Conservation (phyloP, 371 early-diverging fungal genomes). For the Capillidium rhysosporum region DNA sequence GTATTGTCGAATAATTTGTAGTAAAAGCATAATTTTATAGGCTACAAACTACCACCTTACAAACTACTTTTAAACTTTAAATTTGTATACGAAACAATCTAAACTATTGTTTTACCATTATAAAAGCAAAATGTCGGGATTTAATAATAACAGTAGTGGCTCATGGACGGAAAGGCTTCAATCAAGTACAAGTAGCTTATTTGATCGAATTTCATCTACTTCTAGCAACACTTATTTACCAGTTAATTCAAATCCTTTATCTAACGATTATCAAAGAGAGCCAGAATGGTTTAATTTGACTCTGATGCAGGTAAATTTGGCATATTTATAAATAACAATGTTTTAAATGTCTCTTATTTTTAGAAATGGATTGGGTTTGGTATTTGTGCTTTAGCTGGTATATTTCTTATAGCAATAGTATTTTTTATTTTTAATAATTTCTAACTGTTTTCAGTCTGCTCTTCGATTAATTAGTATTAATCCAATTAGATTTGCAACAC, state of each 20-base stretch:
- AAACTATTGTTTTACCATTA: not conserved
- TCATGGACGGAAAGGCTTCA: not conserved
- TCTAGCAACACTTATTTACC: not conserved
- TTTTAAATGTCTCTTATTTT: not conserved
- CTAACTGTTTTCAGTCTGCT: not conserved
- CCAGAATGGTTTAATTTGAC: constrained; percentile 1
- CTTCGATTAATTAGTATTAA: not conserved
- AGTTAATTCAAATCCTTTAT: not conserved
- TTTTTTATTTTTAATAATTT: not conserved
- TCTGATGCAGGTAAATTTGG: not conserved
- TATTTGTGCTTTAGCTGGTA: not conserved
- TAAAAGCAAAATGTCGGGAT: too few species aligned
- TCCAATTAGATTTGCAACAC: not conserved
- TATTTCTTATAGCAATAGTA: not conserved
- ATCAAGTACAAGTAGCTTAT: not conserved
- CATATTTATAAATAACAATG: not conserved
- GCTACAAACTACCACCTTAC: not conserved
- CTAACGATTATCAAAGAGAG: not conserved
- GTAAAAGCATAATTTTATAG: too few species aligned
- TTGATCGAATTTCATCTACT: not conserved
- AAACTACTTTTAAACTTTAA: too few species aligned
- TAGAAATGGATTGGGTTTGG: not conserved
- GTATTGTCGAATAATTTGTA: too few species aligned
- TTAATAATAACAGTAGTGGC: not conserved
- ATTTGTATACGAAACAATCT: too few species aligned